Evolutionary conservation across 2,329 filamentous ascomycete genomes (phyloP).

Genomic region (Tothia fuscella): DNA sequence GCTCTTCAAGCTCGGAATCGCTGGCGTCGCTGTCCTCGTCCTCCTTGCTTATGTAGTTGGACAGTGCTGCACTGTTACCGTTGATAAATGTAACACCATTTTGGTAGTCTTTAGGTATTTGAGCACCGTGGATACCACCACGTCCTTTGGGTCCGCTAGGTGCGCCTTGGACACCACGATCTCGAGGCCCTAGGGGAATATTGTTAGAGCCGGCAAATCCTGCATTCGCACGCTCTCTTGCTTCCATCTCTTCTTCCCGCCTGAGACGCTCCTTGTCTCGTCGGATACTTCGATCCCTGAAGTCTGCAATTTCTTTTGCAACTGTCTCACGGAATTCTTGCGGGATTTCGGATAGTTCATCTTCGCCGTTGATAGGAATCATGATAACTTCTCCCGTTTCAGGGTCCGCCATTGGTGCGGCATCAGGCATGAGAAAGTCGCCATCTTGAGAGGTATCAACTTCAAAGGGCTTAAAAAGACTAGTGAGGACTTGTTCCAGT

Average conservation of each 20-base stretch:
- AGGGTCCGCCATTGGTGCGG: constrained; percentile 31
- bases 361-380: constrained; percentile 68
- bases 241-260: constrained; percentile 84
- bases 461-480: constrained; percentile 55
- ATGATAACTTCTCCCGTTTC: constrained; percentile 72
- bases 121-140: constrained; percentile 43
- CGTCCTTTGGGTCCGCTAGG: constrained; percentile 61
- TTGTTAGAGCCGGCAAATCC: constrained; percentile 56
- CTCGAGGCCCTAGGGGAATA: constrained; percentile 63
- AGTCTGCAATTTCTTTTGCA: constrained; percentile 84
- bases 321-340: constrained; percentile 94
- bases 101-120: constrained; percentile 60
- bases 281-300: constrained; percentile 80
- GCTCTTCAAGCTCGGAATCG: constrained; percentile 71
- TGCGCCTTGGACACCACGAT: constrained; percentile 60
- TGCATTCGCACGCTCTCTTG: constrained; percentile 53
- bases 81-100: constrained; percentile 76
- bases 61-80: constrained; percentile 6
- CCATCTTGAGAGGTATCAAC: constrained; percentile 45
- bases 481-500: constrained; percentile 55
- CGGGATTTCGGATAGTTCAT: constrained; percentile 90
- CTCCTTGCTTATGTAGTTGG: constrained; percentile 41
- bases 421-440: constrained; percentile 58
- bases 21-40: constrained; percentile 81
- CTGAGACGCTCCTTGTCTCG: constrained; percentile 79